These are phyloP conservation scores for Podospora pseudopauciseta DNA, from an alignment of 495 filamentous ascomycete genomes.

Conservation along the genomic window DNA sequence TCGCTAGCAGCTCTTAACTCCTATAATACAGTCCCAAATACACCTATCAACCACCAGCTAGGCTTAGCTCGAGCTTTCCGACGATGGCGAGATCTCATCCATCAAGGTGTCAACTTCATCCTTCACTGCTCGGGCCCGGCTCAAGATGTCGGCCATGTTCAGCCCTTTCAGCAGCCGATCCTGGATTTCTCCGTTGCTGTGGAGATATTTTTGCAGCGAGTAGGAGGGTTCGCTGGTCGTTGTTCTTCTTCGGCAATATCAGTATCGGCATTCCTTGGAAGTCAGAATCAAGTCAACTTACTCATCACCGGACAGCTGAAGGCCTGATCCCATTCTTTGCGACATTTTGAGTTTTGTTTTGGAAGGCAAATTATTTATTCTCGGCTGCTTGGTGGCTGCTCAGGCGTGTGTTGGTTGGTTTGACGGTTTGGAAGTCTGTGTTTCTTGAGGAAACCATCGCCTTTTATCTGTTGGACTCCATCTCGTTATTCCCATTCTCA, in stretches of 20 bases:
- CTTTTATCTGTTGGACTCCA: background rate
- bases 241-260: background rate
- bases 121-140: conserved; percentile 10
- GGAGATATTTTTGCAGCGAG: conserved; percentile 20
- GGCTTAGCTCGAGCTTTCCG: background rate
- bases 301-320: conserved; percentile 23
- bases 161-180: conserved; percentile 22
- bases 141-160: background rate
- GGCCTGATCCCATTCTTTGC: background rate
- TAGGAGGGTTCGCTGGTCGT: conserved; percentile 13
- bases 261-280: background rate
- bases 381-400: background rate
- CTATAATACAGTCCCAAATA: background rate
- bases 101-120: conserved; percentile 15
- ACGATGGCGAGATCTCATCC: conserved; percentile 3
- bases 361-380: background rate
- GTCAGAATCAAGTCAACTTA: background rate
- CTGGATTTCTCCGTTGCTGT: conserved; percentile 12
- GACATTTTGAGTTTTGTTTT: conserved; percentile 11
- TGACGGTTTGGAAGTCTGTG: background rate
- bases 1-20: background rate
- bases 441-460: background rate
- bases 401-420: background rate
- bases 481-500: background rate
- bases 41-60: background rate